phyloP scores from a whole-genome alignment of 352 stramenopile genomes.

The Phytopythium delawarense region DNA sequence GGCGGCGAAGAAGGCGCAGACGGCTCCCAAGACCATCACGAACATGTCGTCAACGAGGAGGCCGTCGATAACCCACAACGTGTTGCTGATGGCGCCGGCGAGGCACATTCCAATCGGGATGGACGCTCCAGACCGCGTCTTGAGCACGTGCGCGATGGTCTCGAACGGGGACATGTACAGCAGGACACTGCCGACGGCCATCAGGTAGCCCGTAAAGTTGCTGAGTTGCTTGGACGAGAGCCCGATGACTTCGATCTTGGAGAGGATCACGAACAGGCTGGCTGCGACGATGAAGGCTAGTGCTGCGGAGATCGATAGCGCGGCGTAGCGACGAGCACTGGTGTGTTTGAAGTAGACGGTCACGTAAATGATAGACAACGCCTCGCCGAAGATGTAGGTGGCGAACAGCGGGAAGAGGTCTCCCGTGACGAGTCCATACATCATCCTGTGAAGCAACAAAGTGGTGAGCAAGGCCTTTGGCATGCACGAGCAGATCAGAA shows the following conservation, averaged over 20 bases:
- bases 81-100: slow-evolving; percentile 24
- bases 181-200: slow-evolving; percentile 24
- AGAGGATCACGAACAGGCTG: slow-evolving; percentile 8
- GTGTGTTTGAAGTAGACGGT: slow-evolving; percentile 20
- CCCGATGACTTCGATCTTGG: not conserved
- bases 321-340: slow-evolving; percentile 11
- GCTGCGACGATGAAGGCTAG: slow-evolving; percentile 4
- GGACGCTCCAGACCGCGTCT: slow-evolving; percentile 24
- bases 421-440: slow-evolving; percentile 21
- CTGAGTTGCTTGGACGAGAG: slow-evolving; percentile 9
- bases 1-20: slow-evolving; percentile 25
- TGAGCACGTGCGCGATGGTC: slow-evolving; percentile 20
- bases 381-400: slow-evolving; percentile 19
- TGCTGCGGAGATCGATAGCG: not conserved
- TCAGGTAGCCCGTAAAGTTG: slow-evolving; percentile 24
- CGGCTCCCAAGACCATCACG: slow-evolving; percentile 27
- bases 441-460: slow-evolving; percentile 12
- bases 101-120: slow-evolving; percentile 30
- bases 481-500: slow-evolving; percentile 5
- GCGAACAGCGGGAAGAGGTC: slow-evolving; percentile 31
- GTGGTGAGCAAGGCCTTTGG: slow-evolving; percentile 1
- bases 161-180: slow-evolving; percentile 27
- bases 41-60: slow-evolving; percentile 31
- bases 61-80: slow-evolving; percentile 30
- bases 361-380: slow-evolving; percentile 16